Base-by-base conservation (phyloP, 2,329 filamentous ascomycete genomes). In the Cucurbitaria berberidis region DNA sequence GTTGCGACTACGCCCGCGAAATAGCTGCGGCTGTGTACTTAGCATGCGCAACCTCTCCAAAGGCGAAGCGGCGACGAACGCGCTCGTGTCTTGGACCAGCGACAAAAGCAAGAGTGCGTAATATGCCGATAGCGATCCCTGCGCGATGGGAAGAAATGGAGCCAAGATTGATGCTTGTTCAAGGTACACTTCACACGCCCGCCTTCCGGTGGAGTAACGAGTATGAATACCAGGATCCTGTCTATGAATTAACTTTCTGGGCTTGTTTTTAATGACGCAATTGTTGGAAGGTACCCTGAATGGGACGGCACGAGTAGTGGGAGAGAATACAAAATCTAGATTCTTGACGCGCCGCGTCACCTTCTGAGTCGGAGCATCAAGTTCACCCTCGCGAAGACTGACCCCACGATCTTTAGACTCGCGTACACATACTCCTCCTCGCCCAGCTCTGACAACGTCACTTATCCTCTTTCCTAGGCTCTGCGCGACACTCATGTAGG, bases 181-280 rank as follows among this genome's bases (percentile, higher is more conserved):
- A 64, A 29, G 63, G 61, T 22, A 57, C 62, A 19, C 11, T 58
- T 63, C 11, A 47, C 55, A 8, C 42, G 49, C 9, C 22, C 46
- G 1, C 51, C 57, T 0, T 1, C 15, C 4, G 47, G 40, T 18
- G 26, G 11, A 10, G 29, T 45, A 19, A 30, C 39, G 3, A 52
- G 22, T 16, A 48, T 48, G 11, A 41, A 46, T 1, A 51, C 57
- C 11, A 55, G 62, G 45, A 56, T 6, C 43, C 57, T 7, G 38
- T 61, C 26, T 45, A 59, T 29, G 43, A 0, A 64, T 60, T 0
- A 63, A 64, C n/a, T 57, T 64, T 24, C 39, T 59, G 1, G 62
- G 57, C 10, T 55, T 52, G 15, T 57, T 54, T 9, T 30, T 61
- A 18, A 59, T 63, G 55, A 61, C 62, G 9, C 35, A 45, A 13